These are phyloP conservation scores for Pugionium cornutum DNA, from an alignment of 345 rosid species.

Conservation along the genomic window DNA sequence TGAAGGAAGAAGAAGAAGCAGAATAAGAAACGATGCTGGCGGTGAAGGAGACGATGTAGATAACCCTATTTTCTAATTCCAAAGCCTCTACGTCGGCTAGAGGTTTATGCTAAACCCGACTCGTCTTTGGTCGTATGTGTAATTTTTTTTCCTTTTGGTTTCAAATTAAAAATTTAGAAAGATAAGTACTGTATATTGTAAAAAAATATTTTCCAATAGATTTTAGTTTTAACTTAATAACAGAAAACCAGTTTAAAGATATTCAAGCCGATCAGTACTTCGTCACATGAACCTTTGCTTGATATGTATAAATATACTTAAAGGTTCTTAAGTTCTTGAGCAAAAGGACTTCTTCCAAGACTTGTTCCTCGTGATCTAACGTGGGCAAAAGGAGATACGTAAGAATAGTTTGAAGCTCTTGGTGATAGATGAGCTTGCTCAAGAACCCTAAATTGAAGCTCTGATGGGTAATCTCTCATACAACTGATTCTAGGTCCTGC, in stretches of 20 bases:
- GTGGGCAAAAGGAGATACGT: slow-evolving; percentile 39
- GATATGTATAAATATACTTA: slow-evolving; percentile 9
- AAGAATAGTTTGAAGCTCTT: slow-evolving; percentile 37
- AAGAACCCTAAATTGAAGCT: slow-evolving; percentile 68
- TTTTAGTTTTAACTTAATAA: not conserved
- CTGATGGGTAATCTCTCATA: slow-evolving; percentile 91
- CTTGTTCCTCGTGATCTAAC: slow-evolving; percentile 37
- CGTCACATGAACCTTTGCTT: slow-evolving; percentile 13
- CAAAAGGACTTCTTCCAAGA: slow-evolving; percentile 42
- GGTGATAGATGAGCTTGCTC: slow-evolving; percentile 82
- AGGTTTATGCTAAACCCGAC: no score
- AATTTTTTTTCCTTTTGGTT: no score
- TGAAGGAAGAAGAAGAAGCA: no score
- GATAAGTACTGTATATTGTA: no score
- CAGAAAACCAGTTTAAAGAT: slow-evolving; percentile 4
- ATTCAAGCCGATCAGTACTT: slow-evolving; percentile 18
- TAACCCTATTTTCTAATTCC: no score
- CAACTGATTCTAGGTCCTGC: slow-evolving; percentile 95
- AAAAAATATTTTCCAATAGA: no score
- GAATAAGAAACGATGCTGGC: no score
- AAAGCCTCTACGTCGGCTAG: no score
- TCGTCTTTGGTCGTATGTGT: no score
- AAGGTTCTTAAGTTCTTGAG: slow-evolving; percentile 35
- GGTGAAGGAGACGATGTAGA: no score
- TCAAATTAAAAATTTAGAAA: no score